phyloP scores from a whole-genome alignment of 2,329 filamentous ascomycete genomes.

The Verticillium longisporum region DNA sequence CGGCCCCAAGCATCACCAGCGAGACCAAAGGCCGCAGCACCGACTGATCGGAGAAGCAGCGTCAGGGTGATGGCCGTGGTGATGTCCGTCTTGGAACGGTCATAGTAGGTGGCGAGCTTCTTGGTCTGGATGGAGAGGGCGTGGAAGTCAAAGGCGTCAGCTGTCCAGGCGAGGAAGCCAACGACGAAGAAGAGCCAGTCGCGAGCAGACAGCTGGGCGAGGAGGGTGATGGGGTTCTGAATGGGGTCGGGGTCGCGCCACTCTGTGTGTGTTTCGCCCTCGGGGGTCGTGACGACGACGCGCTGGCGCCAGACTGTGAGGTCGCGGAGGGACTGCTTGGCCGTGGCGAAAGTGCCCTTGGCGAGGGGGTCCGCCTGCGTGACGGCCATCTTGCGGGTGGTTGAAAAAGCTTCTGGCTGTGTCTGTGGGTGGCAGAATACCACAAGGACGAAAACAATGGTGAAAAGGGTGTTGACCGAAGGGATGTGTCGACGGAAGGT shows the following conservation, averaged over 20 bases:
- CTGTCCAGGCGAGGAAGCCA: constrained; percentile 69
- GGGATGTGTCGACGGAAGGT: not conserved
- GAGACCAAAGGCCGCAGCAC: constrained; percentile 69
- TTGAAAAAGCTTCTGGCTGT: not conserved
- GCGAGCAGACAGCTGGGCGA: constrained; percentile 54
- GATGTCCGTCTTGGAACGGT: constrained; percentile 55
- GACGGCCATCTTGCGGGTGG: constrained; percentile 6
- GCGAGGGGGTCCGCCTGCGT: constrained; percentile 60
- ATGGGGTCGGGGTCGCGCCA: constrained; percentile 63
- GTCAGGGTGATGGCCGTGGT: constrained; percentile 71
- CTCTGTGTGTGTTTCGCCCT: constrained; percentile 58
- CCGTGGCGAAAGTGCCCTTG: constrained; percentile 56
- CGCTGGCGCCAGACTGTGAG: constrained; percentile 71
- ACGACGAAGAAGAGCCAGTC: constrained; percentile 74
- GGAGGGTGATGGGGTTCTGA: constrained; percentile 63
- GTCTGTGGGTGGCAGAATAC: no score
- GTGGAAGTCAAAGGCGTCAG: constrained; percentile 80
- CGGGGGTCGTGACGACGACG: constrained; percentile 57
- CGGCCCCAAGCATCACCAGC: constrained; percentile 73
- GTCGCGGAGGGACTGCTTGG: constrained; percentile 56
- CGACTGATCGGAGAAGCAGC: constrained; percentile 66
- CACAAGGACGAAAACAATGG: not conserved
- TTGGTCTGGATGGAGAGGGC: constrained; percentile 71
- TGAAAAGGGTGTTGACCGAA: not conserved
- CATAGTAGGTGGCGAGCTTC: constrained; percentile 53